Evolutionary conservation across 345 rosid species (phyloP).

Genomic region (Adansonia digitata): DNA sequence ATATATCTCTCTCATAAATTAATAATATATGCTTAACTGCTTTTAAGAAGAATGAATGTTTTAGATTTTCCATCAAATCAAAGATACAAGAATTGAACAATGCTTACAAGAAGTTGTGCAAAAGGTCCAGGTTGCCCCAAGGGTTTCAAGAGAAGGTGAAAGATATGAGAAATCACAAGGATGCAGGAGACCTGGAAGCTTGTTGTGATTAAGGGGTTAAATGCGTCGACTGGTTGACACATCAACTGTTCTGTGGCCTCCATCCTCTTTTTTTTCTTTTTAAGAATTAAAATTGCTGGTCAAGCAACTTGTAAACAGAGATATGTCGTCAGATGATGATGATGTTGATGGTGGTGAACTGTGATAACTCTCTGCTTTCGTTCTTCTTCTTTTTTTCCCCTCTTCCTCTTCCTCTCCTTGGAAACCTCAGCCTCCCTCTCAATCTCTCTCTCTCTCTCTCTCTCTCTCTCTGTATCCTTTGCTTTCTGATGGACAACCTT

Average conservation of each 20-base stretch:
- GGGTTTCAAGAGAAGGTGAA: slow-evolving; percentile 66
- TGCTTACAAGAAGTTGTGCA: slow-evolving; percentile 71
- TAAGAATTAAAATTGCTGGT: not conserved
- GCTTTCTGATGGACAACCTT: not conserved
- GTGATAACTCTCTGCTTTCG: not conserved
- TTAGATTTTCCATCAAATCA: too few species aligned
- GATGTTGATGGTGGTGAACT: not conserved
- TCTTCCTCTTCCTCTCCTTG: not conserved
- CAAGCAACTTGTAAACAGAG: not conserved
- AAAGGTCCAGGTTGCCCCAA: slow-evolving; percentile 79
- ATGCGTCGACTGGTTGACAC: slow-evolving; percentile 5
- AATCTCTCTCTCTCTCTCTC: too few species aligned
- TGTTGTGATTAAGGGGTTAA: slow-evolving; percentile 68
- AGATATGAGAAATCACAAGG: slow-evolving; percentile 79
- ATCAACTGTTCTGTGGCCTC: not conserved
- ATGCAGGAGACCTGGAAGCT: slow-evolving; percentile 61
- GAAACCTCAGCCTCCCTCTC: too few species aligned
- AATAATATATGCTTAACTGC: not conserved
- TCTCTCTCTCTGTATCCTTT: not conserved
- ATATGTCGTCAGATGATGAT: not conserved
- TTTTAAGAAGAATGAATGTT: not conserved
- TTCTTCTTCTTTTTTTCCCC: not conserved
- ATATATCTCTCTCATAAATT: too few species aligned
- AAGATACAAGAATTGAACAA: too few species aligned
- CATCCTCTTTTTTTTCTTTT: not conserved